Percentiles rank a stretch among this genome's conserved stretches.
phyloP scores from a whole-genome alignment of 768 basidiomycete species.

The Chlorophyllum brunneum region DNA sequence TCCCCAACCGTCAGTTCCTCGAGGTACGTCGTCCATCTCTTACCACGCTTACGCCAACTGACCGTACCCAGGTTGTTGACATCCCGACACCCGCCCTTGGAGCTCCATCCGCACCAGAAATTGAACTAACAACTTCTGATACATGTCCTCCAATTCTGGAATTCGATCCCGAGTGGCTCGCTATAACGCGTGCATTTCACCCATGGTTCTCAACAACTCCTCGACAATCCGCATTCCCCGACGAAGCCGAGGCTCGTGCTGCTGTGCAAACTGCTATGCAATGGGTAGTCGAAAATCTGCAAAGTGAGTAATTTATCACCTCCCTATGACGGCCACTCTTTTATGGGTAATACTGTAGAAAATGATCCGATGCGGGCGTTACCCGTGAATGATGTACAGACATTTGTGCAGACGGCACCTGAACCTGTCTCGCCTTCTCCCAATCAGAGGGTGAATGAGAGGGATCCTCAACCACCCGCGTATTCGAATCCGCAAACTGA shows the following conservation, averaged over 20 bases:
- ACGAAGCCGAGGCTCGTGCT: conserved; percentile 42
- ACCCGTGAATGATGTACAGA: conserved; percentile 54
- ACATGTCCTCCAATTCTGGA: conserved; percentile 34
- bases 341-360: background rate
- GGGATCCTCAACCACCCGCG: conserved; percentile 37
- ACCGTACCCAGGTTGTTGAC: conserved; percentile 59
- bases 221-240: conserved; percentile 57
- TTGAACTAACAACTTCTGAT: background rate
- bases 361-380: conserved; percentile 24
- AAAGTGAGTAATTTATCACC: conserved; percentile 12
- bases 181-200: conserved; percentile 84
- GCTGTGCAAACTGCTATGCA: conserved; percentile 55
- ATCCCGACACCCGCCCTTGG: conserved; percentile 25
- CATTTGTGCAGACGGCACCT: conserved; percentile 65
- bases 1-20: conserved; percentile 70
- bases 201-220: conserved; percentile 61
- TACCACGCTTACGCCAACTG: background rate
- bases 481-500: conserved; percentile 90
- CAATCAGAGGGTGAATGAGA: conserved; percentile 14
- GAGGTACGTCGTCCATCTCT: conserved; percentile 47
- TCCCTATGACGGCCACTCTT: background rate
- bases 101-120: conserved; percentile 1
- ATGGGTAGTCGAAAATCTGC: conserved; percentile 67
- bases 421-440: conserved; percentile 27
- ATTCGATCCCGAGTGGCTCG: conserved; percentile 92